phyloP scores from a whole-genome alignment of 2,329 filamentous ascomycete genomes.

The Verticillium tricorpus region DNA sequence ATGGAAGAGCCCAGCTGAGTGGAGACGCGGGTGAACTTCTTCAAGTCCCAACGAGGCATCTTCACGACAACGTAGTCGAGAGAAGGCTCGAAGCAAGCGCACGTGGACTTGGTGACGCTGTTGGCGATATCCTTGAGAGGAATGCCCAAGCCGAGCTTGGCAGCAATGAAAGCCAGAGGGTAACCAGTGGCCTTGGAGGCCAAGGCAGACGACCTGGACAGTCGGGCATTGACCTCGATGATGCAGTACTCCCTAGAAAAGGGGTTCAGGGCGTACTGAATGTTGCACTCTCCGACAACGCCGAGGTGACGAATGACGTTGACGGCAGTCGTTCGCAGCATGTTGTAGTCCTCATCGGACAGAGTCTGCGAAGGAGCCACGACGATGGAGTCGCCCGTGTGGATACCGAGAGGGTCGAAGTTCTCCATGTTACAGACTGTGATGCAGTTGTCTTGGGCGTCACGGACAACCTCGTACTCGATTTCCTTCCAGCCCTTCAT shows the following conservation, averaged over 20 bases:
- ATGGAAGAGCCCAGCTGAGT: slow-evolving; percentile 95
- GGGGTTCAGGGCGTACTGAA: slow-evolving; percentile 95
- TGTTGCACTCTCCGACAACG: slow-evolving; percentile 98
- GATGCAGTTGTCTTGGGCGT: slow-evolving; percentile 95
- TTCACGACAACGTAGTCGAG: slow-evolving; percentile 98
- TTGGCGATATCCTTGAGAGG: slow-evolving; percentile 96
- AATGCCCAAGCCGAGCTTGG: slow-evolving; percentile 91
- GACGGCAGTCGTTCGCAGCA: slow-evolving; percentile 94
- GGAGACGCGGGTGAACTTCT: slow-evolving; percentile 97
- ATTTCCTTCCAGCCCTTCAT: slow-evolving; percentile 99
- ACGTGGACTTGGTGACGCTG: slow-evolving; percentile 91
- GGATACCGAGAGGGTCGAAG: slow-evolving; percentile 96
- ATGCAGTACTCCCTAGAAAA: slow-evolving; percentile 97
- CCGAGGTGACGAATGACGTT: slow-evolving; percentile 96
- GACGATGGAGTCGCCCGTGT: slow-evolving; percentile 97
- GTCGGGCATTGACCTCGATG: slow-evolving; percentile 95
- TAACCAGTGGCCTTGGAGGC: slow-evolving; percentile 98
- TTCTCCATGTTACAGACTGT: slow-evolving; percentile 99
- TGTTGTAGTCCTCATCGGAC: slow-evolving; percentile 98
- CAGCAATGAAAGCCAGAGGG: slow-evolving; percentile 91
- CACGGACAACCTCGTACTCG: slow-evolving; percentile 96
- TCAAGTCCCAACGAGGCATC: slow-evolving; percentile 97
- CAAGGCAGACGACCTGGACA: slow-evolving; percentile 91
- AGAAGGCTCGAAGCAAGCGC: slow-evolving; percentile 96
- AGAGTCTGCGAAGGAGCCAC: slow-evolving; percentile 96